These are phyloP conservation scores for Biscogniauxia mediterranea DNA, from an alignment of 2,329 filamentous ascomycete genomes.

Conservation along the genomic window DNA sequence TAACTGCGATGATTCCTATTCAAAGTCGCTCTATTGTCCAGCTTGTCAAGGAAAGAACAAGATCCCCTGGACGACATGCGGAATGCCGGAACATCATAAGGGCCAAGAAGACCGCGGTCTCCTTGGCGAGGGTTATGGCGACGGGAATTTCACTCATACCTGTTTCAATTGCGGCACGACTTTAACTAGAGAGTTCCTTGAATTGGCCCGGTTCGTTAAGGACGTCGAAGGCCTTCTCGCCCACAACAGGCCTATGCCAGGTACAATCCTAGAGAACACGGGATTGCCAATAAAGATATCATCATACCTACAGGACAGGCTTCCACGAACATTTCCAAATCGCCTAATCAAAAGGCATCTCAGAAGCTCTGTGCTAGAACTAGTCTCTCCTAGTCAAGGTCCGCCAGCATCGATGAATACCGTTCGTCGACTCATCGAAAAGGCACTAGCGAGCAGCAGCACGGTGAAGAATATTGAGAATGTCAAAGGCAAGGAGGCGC, in stretches of 20 bases:
- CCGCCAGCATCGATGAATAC: slow-evolving; percentile 45
- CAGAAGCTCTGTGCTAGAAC: slow-evolving; percentile 39
- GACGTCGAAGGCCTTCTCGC: slow-evolving; percentile 52
- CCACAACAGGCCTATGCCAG: slow-evolving; percentile 58
- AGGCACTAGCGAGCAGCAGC: slow-evolving; percentile 37
- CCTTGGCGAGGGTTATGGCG: slow-evolving; percentile 58
- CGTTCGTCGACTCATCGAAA: slow-evolving; percentile 51
- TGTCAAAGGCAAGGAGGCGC: slow-evolving; percentile 15
- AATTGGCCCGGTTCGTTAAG: slow-evolving; percentile 58
- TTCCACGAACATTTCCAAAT: slow-evolving; percentile 54
- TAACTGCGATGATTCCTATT: slow-evolving; percentile 49
- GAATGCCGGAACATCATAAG: slow-evolving; percentile 35
- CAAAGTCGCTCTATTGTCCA: slow-evolving; percentile 55
- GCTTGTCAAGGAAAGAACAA: slow-evolving; percentile 42
- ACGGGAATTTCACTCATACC: slow-evolving; percentile 47
- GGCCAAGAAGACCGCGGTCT: slow-evolving; percentile 34
- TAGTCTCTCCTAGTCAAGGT: slow-evolving; percentile 34
- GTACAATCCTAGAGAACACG: slow-evolving; percentile 58
- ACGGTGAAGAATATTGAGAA: slow-evolving; percentile 42
- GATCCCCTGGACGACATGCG: slow-evolving; percentile 61
- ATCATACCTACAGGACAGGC: slow-evolving; percentile 15
- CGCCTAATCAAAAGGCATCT: slow-evolving; percentile 50
- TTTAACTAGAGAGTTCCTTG: slow-evolving; percentile 58
- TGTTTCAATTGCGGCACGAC: slow-evolving; percentile 52
- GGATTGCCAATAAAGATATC: slow-evolving; percentile 47